A percentile compares a stretch with the other conserved stretches of the same genome.
These are phyloP conservation scores for Gaeumannomyces sp. DNA, from an alignment of 2,329 filamentous ascomycete species.

Conservation along the genomic window DNA sequence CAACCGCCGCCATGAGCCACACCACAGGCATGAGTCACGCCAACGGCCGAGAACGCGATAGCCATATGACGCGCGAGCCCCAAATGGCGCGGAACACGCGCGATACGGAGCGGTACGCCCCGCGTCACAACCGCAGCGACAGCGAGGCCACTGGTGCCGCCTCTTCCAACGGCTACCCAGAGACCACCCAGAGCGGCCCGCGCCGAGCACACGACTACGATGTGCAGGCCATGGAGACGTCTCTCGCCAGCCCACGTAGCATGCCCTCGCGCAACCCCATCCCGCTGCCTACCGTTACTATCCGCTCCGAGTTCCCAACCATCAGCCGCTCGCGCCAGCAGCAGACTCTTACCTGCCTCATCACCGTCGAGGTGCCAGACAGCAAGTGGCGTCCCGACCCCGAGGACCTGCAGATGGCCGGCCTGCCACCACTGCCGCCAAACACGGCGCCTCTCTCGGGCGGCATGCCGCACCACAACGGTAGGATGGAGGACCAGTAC, in stretches of 20 bases:
- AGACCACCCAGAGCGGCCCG: slow-evolving; percentile 62
- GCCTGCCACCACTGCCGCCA: slow-evolving; percentile 34
- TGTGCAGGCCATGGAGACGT: slow-evolving; percentile 90
- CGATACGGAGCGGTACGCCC: slow-evolving; percentile 38
- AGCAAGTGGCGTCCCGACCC: slow-evolving; percentile 84
- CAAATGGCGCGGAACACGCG: slow-evolving; percentile 21
- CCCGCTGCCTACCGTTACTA: slow-evolving; percentile 82
- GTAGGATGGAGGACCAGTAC: slow-evolving; percentile 47
- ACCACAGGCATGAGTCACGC: slow-evolving; percentile 30
- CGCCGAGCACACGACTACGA: slow-evolving; percentile 87
- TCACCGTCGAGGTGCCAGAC: slow-evolving; percentile 90
- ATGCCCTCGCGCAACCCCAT: slow-evolving; percentile 73
- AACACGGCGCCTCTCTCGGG: slow-evolving; percentile 10
- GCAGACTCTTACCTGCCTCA: slow-evolving; percentile 86
- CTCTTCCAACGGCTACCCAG: slow-evolving; percentile 75
- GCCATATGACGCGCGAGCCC: slow-evolving; percentile 22
- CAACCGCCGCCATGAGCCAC: slow-evolving; percentile 24
- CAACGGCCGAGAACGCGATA: slow-evolving; percentile 29
- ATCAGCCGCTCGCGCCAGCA: slow-evolving; percentile 87
- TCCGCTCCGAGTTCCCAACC: slow-evolving; percentile 95
- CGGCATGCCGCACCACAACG: slow-evolving; percentile 8
- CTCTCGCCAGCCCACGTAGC: slow-evolving; percentile 64
- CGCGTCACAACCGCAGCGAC: slow-evolving; percentile 66
- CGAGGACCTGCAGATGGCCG: slow-evolving; percentile 63
- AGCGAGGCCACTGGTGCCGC: slow-evolving; percentile 69